Evolutionary conservation across 176 grass and related monocot species (phyloP).

Genomic region (Hordeum vulgare): DNA sequence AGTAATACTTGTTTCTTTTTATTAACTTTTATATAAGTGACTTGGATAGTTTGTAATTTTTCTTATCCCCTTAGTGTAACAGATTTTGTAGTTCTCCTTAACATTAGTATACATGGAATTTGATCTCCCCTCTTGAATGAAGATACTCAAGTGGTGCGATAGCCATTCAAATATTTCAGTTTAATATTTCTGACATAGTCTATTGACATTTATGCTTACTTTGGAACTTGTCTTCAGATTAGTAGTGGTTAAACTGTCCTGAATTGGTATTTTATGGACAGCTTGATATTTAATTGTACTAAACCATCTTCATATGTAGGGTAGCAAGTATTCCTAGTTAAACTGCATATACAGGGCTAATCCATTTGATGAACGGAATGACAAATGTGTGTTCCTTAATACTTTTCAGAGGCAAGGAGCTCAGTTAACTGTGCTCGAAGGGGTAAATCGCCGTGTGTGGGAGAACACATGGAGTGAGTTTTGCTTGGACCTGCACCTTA

Average conservation of each 20-base stretch:
- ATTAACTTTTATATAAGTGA: background rate
- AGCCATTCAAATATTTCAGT: background rate
- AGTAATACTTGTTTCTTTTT: background rate
- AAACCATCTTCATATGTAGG: background rate
- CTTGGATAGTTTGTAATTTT: background rate
- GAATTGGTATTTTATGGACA: background rate
- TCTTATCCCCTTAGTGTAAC: background rate
- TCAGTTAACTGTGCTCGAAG: conserved; percentile 86
- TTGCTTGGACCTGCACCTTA: conserved; percentile 87
- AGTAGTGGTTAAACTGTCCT: background rate
- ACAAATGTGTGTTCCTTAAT: background rate
- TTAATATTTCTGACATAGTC: background rate
- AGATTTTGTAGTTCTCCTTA: background rate
- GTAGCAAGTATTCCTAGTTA: background rate
- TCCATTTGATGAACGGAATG: background rate
- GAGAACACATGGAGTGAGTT: conserved; percentile 85
- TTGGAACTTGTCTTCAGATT: background rate
- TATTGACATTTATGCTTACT: background rate
- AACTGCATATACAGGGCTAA: background rate
- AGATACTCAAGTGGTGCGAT: background rate
- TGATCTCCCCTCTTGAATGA: background rate
- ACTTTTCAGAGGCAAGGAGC: conserved; percentile 81
- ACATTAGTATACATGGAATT: background rate
- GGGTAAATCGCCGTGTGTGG: conserved; percentile 76
- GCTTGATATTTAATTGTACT: background rate